These are phyloP conservation scores for Cryptococcus sp. DNA, from an alignment of 1,284 basidiomycete genomes.

Conservation along the genomic window DNA sequence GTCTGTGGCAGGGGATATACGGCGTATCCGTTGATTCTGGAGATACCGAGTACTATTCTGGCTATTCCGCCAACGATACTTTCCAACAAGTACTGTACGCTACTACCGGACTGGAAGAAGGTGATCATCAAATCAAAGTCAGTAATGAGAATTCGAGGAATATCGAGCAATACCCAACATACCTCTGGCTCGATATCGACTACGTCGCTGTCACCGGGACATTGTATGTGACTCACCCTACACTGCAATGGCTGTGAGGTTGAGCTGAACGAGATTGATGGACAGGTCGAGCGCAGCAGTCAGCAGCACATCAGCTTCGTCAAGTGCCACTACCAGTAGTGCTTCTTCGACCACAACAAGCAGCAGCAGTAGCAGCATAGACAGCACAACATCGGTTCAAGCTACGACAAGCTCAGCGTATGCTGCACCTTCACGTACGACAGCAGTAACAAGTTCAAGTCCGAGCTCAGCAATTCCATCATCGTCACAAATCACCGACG, in stretches of 20 bases:
- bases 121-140: slow-evolving; percentile 31
- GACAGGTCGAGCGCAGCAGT: background rate
- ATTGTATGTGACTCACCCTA: slow-evolving; percentile 22
- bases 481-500: too few species aligned
- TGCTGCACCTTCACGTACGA: background rate
- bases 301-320: background rate
- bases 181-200: slow-evolving; percentile 37
- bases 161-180: slow-evolving; percentile 24
- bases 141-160: slow-evolving; percentile 37
- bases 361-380: background rate
- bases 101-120: slow-evolving; percentile 29
- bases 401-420: background rate
- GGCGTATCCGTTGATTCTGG: slow-evolving; percentile 30
- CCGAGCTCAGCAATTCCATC: background rate
- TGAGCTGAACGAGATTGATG: background rate
- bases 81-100: slow-evolving; percentile 33
- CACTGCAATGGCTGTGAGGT: background rate
- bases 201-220: slow-evolving; percentile 29
- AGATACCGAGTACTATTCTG: slow-evolving; percentile 31
- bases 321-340: background rate
- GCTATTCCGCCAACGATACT: slow-evolving; percentile 18
- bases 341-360: background rate
- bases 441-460: background rate
- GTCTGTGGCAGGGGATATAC: slow-evolving; percentile 31
- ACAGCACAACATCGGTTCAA: background rate